Percentiles rank a stretch among this genome's conserved stretches.
phyloP scores from a whole-genome alignment of 73 alveolate species.

The Paramecium primaurelia region DNA sequence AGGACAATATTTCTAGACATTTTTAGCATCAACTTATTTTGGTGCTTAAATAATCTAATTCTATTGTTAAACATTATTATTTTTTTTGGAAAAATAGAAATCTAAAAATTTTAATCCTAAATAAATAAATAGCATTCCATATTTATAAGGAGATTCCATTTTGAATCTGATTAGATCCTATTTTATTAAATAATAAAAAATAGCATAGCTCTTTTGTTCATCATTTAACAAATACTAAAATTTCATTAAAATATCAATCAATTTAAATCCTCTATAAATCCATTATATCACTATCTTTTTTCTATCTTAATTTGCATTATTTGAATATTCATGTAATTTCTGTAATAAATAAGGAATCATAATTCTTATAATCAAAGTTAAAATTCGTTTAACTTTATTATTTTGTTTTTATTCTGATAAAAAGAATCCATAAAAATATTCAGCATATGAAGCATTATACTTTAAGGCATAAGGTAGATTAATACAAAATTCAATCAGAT shows the following conservation, averaged over 20 bases:
- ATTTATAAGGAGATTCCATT: neutral
- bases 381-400: neutral
- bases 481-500: neutral
- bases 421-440: neutral
- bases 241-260: neutral
- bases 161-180: neutral
- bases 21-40: neutral
- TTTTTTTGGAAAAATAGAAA: neutral
- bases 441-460: neutral
- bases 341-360: neutral
- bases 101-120: neutral
- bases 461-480: slow-evolving; percentile 6
- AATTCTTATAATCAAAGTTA: neutral
- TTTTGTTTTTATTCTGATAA: neutral
- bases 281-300: neutral
- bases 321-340: neutral
- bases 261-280: neutral
- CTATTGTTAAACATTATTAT: neutral
- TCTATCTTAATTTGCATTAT: neutral
- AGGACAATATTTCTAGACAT: neutral
- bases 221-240: neutral
- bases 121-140: neutral
- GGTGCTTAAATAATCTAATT: neutral
- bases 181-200: neutral
- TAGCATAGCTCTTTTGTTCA: neutral